These are phyloP conservation scores for Podospora pseudopauciseta DNA, from an alignment of 495 filamentous ascomycete species.

Conservation along the genomic window DNA sequence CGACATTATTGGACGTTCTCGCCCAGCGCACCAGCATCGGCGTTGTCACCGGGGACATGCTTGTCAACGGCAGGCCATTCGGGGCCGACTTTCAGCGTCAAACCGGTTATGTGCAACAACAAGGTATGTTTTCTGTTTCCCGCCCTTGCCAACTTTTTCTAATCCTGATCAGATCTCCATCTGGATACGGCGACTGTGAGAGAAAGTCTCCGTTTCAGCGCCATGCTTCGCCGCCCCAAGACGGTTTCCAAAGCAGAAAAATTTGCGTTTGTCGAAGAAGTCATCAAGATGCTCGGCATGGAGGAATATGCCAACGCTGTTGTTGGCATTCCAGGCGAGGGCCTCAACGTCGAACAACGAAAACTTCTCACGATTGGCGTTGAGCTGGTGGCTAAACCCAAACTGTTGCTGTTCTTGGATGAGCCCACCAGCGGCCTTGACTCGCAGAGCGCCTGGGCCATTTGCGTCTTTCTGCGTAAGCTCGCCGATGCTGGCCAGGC, in stretches of 20 bases:
- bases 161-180: conserved; percentile 60
- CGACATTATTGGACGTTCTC: conserved; percentile 61
- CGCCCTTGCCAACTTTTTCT: background rate
- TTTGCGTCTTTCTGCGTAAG: conserved; percentile 82
- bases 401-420: conserved; percentile 69
- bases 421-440: conserved; percentile 83
- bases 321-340: conserved; percentile 74
- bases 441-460: conserved; percentile 74
- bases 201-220: conserved; percentile 74
- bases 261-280: conserved; percentile 75
- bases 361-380: conserved; percentile 83
- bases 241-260: conserved; percentile 64
- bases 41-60: conserved; percentile 67
- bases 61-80: conserved; percentile 64
- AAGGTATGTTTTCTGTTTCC: conserved; percentile 51
- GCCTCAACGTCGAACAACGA: conserved; percentile 48
- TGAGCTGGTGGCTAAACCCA: conserved; percentile 83
- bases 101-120: conserved; percentile 87
- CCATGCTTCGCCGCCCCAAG: conserved; percentile 73
- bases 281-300: conserved; percentile 84
- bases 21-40: conserved; percentile 72
- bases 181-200: conserved; percentile 75
- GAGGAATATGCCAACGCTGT: conserved; percentile 76
- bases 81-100: conserved; percentile 75
- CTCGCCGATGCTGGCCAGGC: conserved; percentile 73